Evolutionary conservation across 768 basidiomycete species (phyloP).

Genomic region (Hypholoma sublateritium): DNA sequence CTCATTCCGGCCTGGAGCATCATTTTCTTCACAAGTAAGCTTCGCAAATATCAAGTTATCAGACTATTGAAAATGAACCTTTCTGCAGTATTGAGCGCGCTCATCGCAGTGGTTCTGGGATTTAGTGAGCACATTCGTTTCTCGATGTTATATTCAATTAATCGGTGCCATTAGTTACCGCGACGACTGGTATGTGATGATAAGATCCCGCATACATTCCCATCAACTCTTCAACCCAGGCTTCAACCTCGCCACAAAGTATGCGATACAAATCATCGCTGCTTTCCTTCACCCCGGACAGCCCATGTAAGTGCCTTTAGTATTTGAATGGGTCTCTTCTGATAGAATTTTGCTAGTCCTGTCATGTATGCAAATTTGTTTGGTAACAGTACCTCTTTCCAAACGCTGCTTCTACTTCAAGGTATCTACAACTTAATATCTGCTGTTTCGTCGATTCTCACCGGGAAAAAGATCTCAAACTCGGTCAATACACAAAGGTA

Average conservation of each 20-base stretch:
- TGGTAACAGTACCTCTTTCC: conserved; percentile 51
- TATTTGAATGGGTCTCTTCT: neutral
- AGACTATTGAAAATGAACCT: neutral
- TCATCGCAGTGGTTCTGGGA: conserved; percentile 39
- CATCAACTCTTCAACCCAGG: conserved; percentile 9
- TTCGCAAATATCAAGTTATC: neutral
- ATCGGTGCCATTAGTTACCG: conserved; percentile 9
- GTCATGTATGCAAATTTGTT: conserved; percentile 59
- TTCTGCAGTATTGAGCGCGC: conserved; percentile 25
- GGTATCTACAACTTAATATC: conserved; percentile 17
- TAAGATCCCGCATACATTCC: neutral
- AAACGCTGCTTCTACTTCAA: conserved; percentile 54
- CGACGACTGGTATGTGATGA: conserved; percentile 14
- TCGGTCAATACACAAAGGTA: conserved; percentile 67
- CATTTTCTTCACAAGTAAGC: conserved; percentile 44
- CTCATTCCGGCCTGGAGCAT: conserved; percentile 57
- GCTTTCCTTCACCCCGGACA: conserved; percentile 50
- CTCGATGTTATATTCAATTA: neutral
- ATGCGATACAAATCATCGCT: conserved; percentile 49
- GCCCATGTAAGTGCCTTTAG: conserved; percentile 34
- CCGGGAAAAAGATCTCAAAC: conserved; percentile 53
- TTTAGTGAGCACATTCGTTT: conserved; percentile 32
- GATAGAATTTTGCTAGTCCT: conserved; percentile 26
- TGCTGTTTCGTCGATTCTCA: conserved; percentile 16
- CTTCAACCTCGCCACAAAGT: conserved; percentile 48